These are phyloP conservation scores for Aaosphaeria pasadenensis DNA, from an alignment of 2,329 filamentous ascomycete genomes.

Conservation along the genomic window DNA sequence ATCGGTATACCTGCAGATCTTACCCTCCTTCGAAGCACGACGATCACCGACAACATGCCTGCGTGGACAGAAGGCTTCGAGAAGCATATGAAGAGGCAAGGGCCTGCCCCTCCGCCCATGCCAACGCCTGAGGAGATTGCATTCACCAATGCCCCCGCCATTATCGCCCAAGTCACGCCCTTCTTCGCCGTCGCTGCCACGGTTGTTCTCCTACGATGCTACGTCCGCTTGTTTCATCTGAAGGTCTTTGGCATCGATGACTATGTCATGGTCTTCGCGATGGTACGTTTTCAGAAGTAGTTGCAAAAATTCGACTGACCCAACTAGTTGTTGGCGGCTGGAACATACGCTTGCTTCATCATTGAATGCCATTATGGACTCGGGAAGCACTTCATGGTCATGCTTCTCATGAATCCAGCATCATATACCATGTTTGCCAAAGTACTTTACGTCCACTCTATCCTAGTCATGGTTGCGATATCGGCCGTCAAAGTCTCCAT, in stretches of 20 bases:
- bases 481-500: constrained; percentile 49
- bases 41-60: constrained; percentile 6
- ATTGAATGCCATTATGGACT: constrained; percentile 46
- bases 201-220: constrained; percentile 42
- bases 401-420: constrained; percentile 19
- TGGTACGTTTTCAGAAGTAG: constrained; percentile 23
- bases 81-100: constrained; percentile 11
- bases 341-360: constrained; percentile 41
- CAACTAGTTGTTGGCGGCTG: background rate
- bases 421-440: constrained; percentile 39
- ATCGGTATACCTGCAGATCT: background rate
- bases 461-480: constrained; percentile 47
- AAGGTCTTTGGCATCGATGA: constrained; percentile 51
- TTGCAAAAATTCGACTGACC: background rate
- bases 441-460: constrained; percentile 42
- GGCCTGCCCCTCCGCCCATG: constrained; percentile 1
- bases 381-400: constrained; percentile 43
- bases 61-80: constrained; percentile 5
- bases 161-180: constrained; percentile 42
- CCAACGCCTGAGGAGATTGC: constrained; percentile 28
- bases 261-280: constrained; percentile 42
- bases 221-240: constrained; percentile 48
- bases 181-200: constrained; percentile 39
- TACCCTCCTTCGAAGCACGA: background rate
- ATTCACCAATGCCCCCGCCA: constrained; percentile 36